Conservation (phyloP, 148 eudicot species). For the Mesembryanthemum crystallinum region DNA sequence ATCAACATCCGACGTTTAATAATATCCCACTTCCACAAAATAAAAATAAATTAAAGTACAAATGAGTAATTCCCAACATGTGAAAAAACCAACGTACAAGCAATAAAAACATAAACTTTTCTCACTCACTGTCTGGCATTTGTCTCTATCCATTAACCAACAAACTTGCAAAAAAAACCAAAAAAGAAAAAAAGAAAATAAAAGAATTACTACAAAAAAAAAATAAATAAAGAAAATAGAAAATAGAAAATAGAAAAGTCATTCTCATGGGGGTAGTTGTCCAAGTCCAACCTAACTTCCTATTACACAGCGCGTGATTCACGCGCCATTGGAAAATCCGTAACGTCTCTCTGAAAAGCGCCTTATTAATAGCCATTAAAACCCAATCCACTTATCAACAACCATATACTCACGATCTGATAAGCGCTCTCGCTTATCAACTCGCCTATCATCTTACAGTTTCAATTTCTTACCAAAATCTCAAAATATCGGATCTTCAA, state of each 20-base stretch:
- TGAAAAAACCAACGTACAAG: too few species aligned
- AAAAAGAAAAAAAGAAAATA: background rate
- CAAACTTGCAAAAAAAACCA: background rate
- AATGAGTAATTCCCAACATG: too few species aligned
- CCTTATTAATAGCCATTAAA: slow-evolving; percentile 15
- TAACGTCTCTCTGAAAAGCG: slow-evolving; percentile 35
- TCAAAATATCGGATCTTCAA: background rate
- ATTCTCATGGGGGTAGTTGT: slow-evolving; percentile 32
- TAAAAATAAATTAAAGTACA: background rate
- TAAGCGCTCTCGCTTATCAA: slow-evolving; percentile 23
- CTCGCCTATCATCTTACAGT: background rate
- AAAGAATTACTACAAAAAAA: background rate
- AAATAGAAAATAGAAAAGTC: slow-evolving; percentile 8
- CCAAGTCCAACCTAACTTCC: slow-evolving; percentile 35
- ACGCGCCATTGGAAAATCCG: slow-evolving; percentile 26
- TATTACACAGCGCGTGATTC: slow-evolving; percentile 12
- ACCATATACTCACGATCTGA: slow-evolving; percentile 4
- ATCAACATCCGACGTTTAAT: slow-evolving; percentile 23
- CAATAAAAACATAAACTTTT: background rate
- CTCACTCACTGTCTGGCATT: slow-evolving; percentile 23
- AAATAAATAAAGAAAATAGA: background rate
- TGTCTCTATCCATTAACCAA: slow-evolving; percentile 34
- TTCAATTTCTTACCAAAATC: background rate
- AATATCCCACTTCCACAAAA: background rate
- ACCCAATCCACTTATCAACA: background rate